phyloP scores from a whole-genome alignment of 73 alveolate species.

The Paramecium caudatum region DNA sequence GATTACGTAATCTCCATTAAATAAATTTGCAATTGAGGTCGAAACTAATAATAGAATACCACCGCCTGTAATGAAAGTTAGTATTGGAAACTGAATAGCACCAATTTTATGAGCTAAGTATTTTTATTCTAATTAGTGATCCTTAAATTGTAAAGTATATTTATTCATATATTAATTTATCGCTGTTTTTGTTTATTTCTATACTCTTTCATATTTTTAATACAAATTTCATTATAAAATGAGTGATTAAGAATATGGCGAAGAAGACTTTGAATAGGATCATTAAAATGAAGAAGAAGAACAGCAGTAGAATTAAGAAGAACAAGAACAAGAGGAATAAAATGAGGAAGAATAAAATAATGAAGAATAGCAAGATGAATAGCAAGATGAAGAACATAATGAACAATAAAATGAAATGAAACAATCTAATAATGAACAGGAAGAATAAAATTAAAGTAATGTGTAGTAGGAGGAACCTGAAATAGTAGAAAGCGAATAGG shows the following conservation, averaged over 20 bases:
- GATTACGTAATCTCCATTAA: not conserved
- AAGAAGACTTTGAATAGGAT: constrained; percentile 3
- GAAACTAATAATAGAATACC: constrained; percentile 2
- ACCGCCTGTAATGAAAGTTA: not conserved
- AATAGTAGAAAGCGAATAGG: constrained; percentile 1
- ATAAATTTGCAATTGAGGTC: not conserved
- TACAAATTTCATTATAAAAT: not conserved
- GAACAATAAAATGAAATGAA: not conserved
- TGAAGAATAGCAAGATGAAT: not conserved
- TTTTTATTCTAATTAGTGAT: constrained; percentile 7
- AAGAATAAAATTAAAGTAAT: not conserved
- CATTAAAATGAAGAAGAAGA: not conserved
- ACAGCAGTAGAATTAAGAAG: not conserved
- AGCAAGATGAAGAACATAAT: constrained; percentile 1
- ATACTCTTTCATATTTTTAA: not conserved
- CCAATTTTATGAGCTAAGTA: constrained; percentile 13
- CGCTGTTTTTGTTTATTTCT: too few relatives aligned
- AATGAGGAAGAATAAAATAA: constrained; percentile 16
- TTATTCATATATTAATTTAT: too few relatives aligned
- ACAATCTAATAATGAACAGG: not conserved
- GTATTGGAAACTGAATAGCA: constrained; percentile 5
- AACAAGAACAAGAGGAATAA: constrained; percentile 2
- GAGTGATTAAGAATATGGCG: constrained; percentile 64
- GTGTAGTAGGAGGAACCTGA: not conserved
- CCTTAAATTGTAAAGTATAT: constrained; percentile 34